phyloP scores from a whole-genome alignment of 441 rosid genomes.

The Flueggea neowawraea region DNA sequence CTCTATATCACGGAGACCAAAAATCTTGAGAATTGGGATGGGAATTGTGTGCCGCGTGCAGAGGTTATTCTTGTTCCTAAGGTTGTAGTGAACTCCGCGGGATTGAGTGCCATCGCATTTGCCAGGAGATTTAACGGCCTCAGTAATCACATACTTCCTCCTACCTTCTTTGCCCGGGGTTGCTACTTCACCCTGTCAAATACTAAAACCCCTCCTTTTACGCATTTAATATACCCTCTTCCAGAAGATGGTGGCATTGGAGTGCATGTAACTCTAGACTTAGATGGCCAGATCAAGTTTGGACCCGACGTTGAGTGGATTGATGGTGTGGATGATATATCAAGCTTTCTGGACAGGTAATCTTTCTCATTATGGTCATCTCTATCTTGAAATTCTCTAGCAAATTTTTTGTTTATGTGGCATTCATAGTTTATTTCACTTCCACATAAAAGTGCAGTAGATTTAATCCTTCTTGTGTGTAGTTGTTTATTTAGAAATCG shows the following conservation, averaged over 20 bases:
- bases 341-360: constrained; percentile 79
- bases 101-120: constrained; percentile 63
- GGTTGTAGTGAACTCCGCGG: constrained; percentile 81
- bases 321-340: constrained; percentile 42
- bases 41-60: constrained; percentile 25
- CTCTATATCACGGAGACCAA: constrained; percentile 51
- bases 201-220: constrained; percentile 49
- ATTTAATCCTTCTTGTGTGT: too few relatives aligned
- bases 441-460: too few relatives aligned
- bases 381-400: neutral
- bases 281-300: constrained; percentile 77
- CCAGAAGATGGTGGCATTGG: constrained; percentile 96
- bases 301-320: too few relatives aligned
- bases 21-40: constrained; percentile 39
- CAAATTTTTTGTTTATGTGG: neutral
- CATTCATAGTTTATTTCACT: neutral
- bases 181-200: constrained; percentile 70
- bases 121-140: constrained; percentile 66
- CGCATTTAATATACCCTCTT: constrained; percentile 71
- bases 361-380: constrained; percentile 4
- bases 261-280: constrained; percentile 86
- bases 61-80: constrained; percentile 63
- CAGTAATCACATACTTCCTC: constrained; percentile 36
- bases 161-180: constrained; percentile 72
- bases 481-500: too few relatives aligned